Conservation (phyloP, 306 rosid genomes). For the Sindora glabra region DNA sequence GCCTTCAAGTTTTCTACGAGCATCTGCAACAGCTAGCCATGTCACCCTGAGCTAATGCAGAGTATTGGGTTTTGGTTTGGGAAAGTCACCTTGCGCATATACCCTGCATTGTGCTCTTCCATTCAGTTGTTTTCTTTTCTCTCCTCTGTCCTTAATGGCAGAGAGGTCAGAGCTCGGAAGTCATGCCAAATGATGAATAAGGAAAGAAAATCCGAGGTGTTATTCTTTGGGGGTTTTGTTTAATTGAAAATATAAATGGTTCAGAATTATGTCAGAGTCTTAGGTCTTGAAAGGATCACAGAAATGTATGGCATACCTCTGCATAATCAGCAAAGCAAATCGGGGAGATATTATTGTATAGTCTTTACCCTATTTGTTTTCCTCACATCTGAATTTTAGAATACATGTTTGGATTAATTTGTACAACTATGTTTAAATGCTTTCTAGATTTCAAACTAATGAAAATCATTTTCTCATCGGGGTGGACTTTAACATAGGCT, state of each 20-base stretch:
- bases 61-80: slow-evolving; percentile 27
- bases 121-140: slow-evolving; percentile 25
- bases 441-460: neutral
- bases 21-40: no score
- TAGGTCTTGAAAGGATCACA: slow-evolving; percentile 24
- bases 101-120: slow-evolving; percentile 23
- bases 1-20: no score
- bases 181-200: slow-evolving; percentile 22
- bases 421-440: neutral
- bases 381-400: slow-evolving; percentile 15
- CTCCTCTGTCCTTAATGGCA: slow-evolving; percentile 28
- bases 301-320: slow-evolving; percentile 23
- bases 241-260: no score
- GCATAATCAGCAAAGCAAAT: slow-evolving; percentile 20
- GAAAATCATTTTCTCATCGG: neutral
- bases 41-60: no score
- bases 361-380: neutral
- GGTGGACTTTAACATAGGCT: neutral
- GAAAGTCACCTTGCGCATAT: slow-evolving; percentile 10
- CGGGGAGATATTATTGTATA: slow-evolving; percentile 17
- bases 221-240: no score
- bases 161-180: slow-evolving; percentile 25
- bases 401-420: slow-evolving; percentile 11
- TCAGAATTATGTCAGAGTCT: slow-evolving; percentile 16
- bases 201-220: no score